Evolutionary conservation across 371 early-diverging fungal genomes (phyloP).

Genomic region (Apophysomyces sp.): DNA sequence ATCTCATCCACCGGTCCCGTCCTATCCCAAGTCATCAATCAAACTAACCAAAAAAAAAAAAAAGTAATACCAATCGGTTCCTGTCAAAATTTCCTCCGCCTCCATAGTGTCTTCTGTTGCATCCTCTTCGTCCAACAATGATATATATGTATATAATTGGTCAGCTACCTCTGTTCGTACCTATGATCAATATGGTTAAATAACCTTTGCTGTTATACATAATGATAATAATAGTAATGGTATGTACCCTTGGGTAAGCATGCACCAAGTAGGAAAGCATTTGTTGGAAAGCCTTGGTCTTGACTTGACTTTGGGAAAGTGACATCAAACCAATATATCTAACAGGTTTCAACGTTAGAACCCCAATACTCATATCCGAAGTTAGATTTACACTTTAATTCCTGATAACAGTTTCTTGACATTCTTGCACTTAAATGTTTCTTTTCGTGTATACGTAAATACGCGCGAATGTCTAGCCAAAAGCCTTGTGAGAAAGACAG

Average conservation of each 20-base stretch:
- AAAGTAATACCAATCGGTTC: constrained; percentile 48
- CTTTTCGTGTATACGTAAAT: constrained; percentile 28
- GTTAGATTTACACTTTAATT: constrained; percentile 46
- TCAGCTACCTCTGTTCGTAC: constrained; percentile 51
- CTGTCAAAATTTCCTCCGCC: constrained; percentile 43
- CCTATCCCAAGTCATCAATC: constrained; percentile 18
- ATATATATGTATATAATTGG: constrained; percentile 49
- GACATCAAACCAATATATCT: constrained; percentile 41
- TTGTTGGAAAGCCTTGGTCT: constrained; percentile 43
- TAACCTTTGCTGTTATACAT: no score
- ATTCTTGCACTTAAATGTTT: constrained; percentile 38
- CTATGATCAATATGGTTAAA: no score
- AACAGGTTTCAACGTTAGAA: background rate
- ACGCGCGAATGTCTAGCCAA: constrained; percentile 30
- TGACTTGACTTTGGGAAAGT: constrained; percentile 23
- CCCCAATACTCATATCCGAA: background rate
- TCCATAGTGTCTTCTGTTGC: constrained; percentile 30
- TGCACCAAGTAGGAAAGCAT: constrained; percentile 48
- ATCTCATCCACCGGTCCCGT: constrained; percentile 21
- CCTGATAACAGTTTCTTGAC: constrained; percentile 42
- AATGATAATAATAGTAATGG: no score
- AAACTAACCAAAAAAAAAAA: no score
- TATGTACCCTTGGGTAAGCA: constrained; percentile 54
- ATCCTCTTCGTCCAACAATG: constrained; percentile 34
- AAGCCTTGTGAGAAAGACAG: background rate